Conservation (phyloP, 2,329 filamentous ascomycete species). For the Fusarium buharicum region DNA sequence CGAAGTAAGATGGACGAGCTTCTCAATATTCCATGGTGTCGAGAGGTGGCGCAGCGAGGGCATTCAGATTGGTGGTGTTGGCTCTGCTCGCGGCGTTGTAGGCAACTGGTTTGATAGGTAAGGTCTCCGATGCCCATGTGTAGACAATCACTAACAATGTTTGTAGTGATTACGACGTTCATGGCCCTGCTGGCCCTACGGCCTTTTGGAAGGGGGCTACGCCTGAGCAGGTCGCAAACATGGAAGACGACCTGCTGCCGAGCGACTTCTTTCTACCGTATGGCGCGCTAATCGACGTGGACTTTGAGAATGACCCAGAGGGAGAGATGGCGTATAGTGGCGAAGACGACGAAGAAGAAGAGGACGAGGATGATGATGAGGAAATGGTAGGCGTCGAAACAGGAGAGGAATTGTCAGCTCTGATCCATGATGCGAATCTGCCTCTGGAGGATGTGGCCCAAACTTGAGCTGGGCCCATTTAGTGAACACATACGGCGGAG, state of each 20-base stretch:
- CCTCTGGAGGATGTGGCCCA: slow-evolving; percentile 27
- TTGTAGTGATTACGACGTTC: slow-evolving; percentile 69
- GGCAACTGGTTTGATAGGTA: slow-evolving; percentile 84
- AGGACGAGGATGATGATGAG: slow-evolving; percentile 30
- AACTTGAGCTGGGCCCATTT: slow-evolving; percentile 1
- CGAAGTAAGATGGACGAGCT: slow-evolving; percentile 79
- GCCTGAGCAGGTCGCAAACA: slow-evolving; percentile 43
- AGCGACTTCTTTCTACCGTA: slow-evolving; percentile 48
- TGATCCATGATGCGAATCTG: slow-evolving; percentile 36
- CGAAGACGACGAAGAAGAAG: slow-evolving; percentile 29
- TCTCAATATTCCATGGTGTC: slow-evolving; percentile 70
- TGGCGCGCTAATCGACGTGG: slow-evolving; percentile 36
- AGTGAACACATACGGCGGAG: no score
- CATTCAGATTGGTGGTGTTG: slow-evolving; percentile 75
- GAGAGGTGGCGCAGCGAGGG: slow-evolving; percentile 82
- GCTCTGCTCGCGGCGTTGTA: slow-evolving; percentile 73
- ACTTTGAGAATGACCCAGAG: slow-evolving; percentile 39
- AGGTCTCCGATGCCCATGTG: slow-evolving; percentile 25
- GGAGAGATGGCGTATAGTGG: slow-evolving; percentile 44
- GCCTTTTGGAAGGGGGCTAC: slow-evolving; percentile 81
- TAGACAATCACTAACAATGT: not conserved
- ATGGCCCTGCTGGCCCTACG: slow-evolving; percentile 78
- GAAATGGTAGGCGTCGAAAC: slow-evolving; percentile 16
- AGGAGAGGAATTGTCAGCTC: slow-evolving; percentile 36
- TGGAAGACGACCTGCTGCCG: slow-evolving; percentile 48